Percentiles rank a stretch among this genome's conserved stretches.
Evolutionary conservation across 257 asterid genomes (phyloP).

Genomic region (Anisodus tanguticus): DNA sequence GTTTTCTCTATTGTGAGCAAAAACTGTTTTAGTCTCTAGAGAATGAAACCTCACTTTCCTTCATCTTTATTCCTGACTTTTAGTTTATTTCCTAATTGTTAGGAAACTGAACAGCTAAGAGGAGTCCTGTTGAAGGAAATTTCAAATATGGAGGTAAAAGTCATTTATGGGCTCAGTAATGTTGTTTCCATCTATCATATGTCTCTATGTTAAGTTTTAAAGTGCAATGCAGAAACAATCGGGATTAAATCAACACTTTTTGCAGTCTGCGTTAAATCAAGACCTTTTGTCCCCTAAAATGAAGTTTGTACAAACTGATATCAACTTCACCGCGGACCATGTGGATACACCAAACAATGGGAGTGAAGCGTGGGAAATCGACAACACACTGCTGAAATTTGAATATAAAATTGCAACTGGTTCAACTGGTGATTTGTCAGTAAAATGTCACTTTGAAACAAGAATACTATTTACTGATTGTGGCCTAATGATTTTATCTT

Average conservation of each 20-base stretch:
- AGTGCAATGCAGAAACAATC: slow-evolving; percentile 50
- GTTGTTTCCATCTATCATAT: background rate
- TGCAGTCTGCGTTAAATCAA: slow-evolving; percentile 42
- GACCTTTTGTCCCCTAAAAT: slow-evolving; percentile 39
- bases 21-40: too few species aligned
- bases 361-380: slow-evolving; percentile 85
- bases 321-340: slow-evolving; percentile 39
- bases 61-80: background rate
- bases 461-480: background rate
- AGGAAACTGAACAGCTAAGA: slow-evolving; percentile 72
- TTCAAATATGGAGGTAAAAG: slow-evolving; percentile 68
- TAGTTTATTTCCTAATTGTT: slow-evolving; percentile 33
- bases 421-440: slow-evolving; percentile 81
- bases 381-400: slow-evolving; percentile 57
- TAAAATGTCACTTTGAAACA: slow-evolving; percentile 12
- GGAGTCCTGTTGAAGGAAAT: slow-evolving; percentile 59
- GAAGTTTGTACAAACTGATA: slow-evolving; percentile 41
- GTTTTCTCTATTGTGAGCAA: background rate
- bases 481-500: background rate
- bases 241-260: slow-evolving; percentile 38
- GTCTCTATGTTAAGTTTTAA: slow-evolving; percentile 15
- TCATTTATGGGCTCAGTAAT: background rate
- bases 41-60: background rate
- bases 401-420: slow-evolving; percentile 69
- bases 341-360: slow-evolving; percentile 58